Evolutionary conservation across 345 rosid genomes (phyloP).

Genomic region (Syzygium oleosum): DNA sequence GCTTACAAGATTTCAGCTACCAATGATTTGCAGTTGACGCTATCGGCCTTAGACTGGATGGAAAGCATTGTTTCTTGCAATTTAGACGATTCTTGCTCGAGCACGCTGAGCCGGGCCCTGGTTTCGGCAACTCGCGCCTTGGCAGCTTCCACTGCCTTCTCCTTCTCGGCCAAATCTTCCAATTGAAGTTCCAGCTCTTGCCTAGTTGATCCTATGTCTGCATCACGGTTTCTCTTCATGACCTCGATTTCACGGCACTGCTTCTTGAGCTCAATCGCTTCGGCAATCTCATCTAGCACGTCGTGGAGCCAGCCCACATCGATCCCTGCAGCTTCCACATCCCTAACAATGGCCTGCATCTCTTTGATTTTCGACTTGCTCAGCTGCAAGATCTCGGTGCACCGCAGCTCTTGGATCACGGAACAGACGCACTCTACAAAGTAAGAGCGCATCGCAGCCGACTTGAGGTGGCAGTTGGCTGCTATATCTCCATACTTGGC

Average conservation of each 20-base stretch:
- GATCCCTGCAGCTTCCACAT: slow-evolving; percentile 58
- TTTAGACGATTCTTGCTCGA: slow-evolving; percentile 34
- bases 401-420: slow-evolving; percentile 55
- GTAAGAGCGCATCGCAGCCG: slow-evolving; percentile 51
- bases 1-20: slow-evolving; percentile 11
- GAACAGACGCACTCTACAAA: slow-evolving; percentile 63
- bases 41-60: not conserved
- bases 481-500: slow-evolving; percentile 75
- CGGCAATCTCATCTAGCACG: slow-evolving; percentile 35
- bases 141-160: slow-evolving; percentile 32
- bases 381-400: slow-evolving; percentile 33
- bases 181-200: slow-evolving; percentile 34
- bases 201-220: slow-evolving; percentile 27
- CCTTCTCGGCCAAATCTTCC: slow-evolving; percentile 39
- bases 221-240: slow-evolving; percentile 25
- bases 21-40: not conserved
- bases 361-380: slow-evolving; percentile 57
- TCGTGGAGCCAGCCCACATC: slow-evolving; percentile 55
- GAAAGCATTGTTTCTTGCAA: slow-evolving; percentile 27
- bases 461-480: slow-evolving; percentile 50
- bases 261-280: slow-evolving; percentile 35
- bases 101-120: slow-evolving; percentile 16
- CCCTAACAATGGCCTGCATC: slow-evolving; percentile 62
- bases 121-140: slow-evolving; percentile 23
- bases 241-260: slow-evolving; percentile 23